These are phyloP conservation scores for Plectosphaerella cucumerina DNA, from an alignment of 2,329 filamentous ascomycete species.

Conservation along the genomic window DNA sequence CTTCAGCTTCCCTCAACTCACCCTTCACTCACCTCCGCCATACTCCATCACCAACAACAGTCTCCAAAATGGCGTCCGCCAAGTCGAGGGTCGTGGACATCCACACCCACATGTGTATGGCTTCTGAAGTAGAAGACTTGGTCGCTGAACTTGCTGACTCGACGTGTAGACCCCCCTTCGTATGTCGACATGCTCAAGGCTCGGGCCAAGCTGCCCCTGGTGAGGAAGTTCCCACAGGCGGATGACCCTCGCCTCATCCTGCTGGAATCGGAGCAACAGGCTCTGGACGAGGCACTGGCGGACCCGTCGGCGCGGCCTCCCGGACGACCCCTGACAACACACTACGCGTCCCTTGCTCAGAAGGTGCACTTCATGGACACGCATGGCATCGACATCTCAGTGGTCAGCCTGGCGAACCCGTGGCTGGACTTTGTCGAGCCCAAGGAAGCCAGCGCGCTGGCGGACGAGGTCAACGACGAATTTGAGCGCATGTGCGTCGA, in stretches of 20 bases:
- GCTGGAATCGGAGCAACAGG: constrained; percentile 45
- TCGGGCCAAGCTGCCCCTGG: constrained; percentile 62
- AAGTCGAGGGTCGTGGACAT: constrained; percentile 52
- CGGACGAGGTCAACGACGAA: constrained; percentile 69
- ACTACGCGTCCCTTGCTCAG: constrained; percentile 74
- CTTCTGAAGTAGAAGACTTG: too few species aligned
- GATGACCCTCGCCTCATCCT: constrained; percentile 63
- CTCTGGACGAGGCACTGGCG: constrained; percentile 45
- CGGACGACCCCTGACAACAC: constrained; percentile 76
- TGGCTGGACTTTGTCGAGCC: constrained; percentile 82
- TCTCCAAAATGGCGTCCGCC: background rate
- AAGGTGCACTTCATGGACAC: constrained; percentile 87
- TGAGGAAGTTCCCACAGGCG: constrained; percentile 58
- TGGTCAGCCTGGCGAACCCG: constrained; percentile 86
- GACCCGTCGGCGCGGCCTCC: constrained; percentile 55
- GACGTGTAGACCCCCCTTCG: constrained; percentile 44
- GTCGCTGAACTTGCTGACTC: too few species aligned
- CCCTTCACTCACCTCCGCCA: background rate
- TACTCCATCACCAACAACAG: background rate
- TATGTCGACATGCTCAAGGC: constrained; percentile 59
- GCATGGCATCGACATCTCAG: constrained; percentile 76
- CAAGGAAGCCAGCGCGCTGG: constrained; percentile 57
- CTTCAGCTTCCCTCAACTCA: background rate
- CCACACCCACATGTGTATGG: constrained; percentile 60
- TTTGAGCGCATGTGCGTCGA: constrained; percentile 67